Evolutionary conservation across 2,329 filamentous ascomycete species (phyloP).

Genomic region (Colletotrichum filicis): DNA sequence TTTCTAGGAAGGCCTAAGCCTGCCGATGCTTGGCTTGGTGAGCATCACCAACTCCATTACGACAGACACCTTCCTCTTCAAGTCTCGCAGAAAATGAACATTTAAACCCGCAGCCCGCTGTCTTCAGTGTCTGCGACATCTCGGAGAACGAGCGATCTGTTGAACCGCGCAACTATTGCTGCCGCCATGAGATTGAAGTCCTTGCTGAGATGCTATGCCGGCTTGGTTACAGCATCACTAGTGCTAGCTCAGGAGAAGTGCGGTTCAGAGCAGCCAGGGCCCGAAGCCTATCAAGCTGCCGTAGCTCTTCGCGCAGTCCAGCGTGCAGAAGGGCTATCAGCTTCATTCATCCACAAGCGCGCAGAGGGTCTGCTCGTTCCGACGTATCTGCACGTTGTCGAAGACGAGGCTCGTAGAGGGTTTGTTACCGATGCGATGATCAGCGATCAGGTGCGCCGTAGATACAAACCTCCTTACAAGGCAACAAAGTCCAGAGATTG

Average conservation of each 20-base stretch:
- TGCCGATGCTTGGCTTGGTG: not conserved
- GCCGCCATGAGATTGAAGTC: not conserved
- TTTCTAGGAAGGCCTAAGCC: not conserved
- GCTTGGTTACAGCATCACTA: not conserved
- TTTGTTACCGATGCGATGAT: constrained; percentile 25
- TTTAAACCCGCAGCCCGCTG: not conserved
- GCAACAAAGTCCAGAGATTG: not conserved
- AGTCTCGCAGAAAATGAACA: not conserved
- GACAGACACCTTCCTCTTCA: constrained; percentile 21
- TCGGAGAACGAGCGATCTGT: not conserved
- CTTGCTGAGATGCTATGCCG: not conserved
- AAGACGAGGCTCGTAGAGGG: constrained; percentile 11
- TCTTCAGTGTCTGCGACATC: not conserved
- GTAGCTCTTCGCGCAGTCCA: not conserved
- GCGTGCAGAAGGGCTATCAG: not conserved
- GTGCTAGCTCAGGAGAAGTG: not conserved
- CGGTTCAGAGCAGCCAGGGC: not conserved
- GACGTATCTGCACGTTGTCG: constrained; percentile 27
- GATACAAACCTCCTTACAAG: no score
- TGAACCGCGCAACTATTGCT: no score
- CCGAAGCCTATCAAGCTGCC: constrained; percentile 2
- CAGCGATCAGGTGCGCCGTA: constrained; percentile 3
- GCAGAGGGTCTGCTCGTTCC: constrained; percentile 7
- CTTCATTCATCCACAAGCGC: not conserved
- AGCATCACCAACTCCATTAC: constrained; percentile 10